Conservation (phyloP, 176 grass and related monocot species). For the Rhynchospora pubera region DNA sequence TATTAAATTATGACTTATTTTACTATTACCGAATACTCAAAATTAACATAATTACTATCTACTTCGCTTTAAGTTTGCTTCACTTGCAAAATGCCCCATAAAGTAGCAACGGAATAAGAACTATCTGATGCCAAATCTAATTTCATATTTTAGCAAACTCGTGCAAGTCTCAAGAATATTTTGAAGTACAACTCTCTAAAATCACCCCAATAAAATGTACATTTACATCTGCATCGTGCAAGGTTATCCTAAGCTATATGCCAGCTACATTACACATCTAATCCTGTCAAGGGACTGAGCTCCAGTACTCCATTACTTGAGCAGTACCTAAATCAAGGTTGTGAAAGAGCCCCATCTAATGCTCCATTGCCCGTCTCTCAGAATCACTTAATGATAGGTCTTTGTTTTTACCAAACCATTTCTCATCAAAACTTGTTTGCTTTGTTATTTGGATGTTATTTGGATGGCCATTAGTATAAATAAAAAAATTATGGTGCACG, state of each 20-base stretch:
- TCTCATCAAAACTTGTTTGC: background rate
- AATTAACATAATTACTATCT: too few species aligned
- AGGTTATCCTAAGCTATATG: background rate
- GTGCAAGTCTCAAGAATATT: background rate
- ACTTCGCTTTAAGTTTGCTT: too few species aligned
- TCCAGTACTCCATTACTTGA: background rate
- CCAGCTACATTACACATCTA: background rate
- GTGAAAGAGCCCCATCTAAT: background rate
- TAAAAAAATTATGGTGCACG: constrained; percentile 28
- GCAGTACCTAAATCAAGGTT: background rate
- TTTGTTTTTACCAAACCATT: constrained; percentile 2
- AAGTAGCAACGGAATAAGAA: constrained; percentile 1
- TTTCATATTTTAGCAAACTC: background rate
- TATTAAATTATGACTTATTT: too few species aligned
- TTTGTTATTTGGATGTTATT: background rate
- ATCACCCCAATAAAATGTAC: background rate
- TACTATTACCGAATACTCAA: too few species aligned
- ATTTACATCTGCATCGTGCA: background rate
- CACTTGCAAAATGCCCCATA: background rate
- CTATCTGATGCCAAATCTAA: background rate
- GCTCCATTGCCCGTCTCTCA: constrained; percentile 1
- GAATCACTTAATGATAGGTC: background rate
- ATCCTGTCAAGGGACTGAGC: background rate
- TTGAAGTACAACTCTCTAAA: background rate
- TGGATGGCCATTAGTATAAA: constrained; percentile 11